phyloP scores from a whole-genome alignment of 305 asterid species.

The Galium porrigens region DNA sequence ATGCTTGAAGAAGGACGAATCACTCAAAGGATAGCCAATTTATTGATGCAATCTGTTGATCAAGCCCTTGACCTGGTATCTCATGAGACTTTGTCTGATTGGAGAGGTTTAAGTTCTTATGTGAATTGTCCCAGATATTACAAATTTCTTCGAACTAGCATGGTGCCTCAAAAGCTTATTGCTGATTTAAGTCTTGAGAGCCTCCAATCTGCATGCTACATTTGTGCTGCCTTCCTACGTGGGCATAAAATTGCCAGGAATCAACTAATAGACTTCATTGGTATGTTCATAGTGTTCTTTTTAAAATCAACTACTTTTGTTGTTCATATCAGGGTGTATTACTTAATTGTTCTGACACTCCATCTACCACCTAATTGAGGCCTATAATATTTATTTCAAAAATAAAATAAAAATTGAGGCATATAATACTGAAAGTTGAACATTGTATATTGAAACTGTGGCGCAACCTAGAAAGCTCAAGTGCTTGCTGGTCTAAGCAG shows the following conservation, averaged over 20 bases:
- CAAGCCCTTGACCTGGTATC: slow-evolving; percentile 73
- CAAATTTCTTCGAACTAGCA: slow-evolving; percentile 57
- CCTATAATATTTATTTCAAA: too few species aligned
- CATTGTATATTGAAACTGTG: background rate
- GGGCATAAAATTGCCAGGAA: slow-evolving; percentile 75
- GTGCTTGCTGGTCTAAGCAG: too few species aligned
- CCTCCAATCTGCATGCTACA: slow-evolving; percentile 68
- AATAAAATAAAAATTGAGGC: too few species aligned
- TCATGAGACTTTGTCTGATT: slow-evolving; percentile 54
- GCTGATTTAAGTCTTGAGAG: slow-evolving; percentile 71
- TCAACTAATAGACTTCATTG: slow-evolving; percentile 67
- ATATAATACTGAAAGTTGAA: background rate
- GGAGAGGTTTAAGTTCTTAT: slow-evolving; percentile 61
- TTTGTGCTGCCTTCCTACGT: slow-evolving; percentile 88
- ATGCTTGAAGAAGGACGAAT: slow-evolving; percentile 98
- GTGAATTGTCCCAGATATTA: slow-evolving; percentile 56
- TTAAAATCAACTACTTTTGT: background rate
- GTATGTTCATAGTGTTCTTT: slow-evolving; percentile 25
- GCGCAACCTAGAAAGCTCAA: background rate
- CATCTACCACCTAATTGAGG: background rate
- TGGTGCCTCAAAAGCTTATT: slow-evolving; percentile 56
- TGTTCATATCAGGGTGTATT: slow-evolving; percentile 5
- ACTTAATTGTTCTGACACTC: background rate
- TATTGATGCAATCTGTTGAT: slow-evolving; percentile 86
- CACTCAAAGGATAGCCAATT: slow-evolving; percentile 52